Conservation (phyloP, 2,329 filamentous ascomycete species). For the Camillea tinctor region DNA sequence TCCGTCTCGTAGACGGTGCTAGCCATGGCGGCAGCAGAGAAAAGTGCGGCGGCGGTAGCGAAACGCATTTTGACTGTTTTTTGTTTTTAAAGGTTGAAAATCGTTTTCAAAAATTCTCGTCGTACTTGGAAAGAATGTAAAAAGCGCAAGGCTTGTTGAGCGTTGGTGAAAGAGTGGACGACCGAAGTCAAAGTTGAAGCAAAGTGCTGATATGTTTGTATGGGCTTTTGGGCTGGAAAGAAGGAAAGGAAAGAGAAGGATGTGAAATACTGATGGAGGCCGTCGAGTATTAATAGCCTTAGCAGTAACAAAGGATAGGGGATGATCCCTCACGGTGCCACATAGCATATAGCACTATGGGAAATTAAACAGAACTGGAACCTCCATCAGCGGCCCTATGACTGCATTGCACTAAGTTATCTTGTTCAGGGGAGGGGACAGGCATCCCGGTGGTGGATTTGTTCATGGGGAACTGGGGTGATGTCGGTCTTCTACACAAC, state of each 20-base stretch:
- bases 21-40: constrained; percentile 46
- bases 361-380: constrained; percentile 32
- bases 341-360: constrained; percentile 17
- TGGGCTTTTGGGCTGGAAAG: constrained; percentile 46
- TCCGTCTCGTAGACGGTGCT: constrained; percentile 57
- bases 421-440: neutral
- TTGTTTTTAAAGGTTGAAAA: constrained; percentile 29
- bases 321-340: constrained; percentile 20
- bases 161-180: constrained; percentile 52
- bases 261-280: constrained; percentile 30
- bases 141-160: constrained; percentile 34
- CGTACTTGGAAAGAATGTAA: constrained; percentile 32
- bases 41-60: constrained; percentile 50
- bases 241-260: constrained; percentile 27
- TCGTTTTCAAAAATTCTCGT: constrained; percentile 29
- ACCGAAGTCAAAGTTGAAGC: constrained; percentile 52
- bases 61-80: constrained; percentile 61
- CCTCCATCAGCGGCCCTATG: constrained; percentile 12
- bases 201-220: constrained; percentile 38
- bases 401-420: constrained; percentile 4
- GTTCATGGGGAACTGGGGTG: neutral
- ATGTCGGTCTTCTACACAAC: neutral
- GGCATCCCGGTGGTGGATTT: neutral
- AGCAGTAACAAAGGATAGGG: constrained; percentile 29
- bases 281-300: constrained; percentile 47